phyloP scores from a whole-genome alignment of 192 early-diverging fungal genomes.

The Coemansia sp. region DNA sequence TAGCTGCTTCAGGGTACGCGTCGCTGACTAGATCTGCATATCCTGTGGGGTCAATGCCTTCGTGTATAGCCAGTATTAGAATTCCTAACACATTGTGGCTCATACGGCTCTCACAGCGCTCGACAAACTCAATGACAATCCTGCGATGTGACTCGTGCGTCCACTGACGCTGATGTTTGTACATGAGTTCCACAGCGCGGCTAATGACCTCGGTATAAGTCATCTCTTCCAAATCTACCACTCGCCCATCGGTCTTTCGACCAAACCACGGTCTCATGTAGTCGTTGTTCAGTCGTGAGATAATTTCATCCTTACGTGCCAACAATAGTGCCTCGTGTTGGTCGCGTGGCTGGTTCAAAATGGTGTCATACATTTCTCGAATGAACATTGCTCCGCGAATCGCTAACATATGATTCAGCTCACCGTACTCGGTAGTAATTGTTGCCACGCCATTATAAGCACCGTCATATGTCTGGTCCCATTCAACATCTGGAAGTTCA shows the following conservation, averaged over 20 bases:
- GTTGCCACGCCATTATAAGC: conserved; percentile 81
- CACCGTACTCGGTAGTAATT: conserved; percentile 84
- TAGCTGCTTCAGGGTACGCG: conserved; percentile 16
- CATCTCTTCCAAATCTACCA: conserved; percentile 56
- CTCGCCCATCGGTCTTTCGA: conserved; percentile 69
- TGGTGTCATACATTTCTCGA: conserved; percentile 78
- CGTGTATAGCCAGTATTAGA: too few species aligned
- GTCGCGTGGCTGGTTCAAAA: conserved; percentile 18
- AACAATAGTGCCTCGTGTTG: too few species aligned
- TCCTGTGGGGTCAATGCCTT: too few species aligned
- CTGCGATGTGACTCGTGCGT: conserved; percentile 56
- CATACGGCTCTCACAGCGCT: conserved; percentile 67
- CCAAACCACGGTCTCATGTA: conserved; percentile 91
- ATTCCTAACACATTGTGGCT: not conserved
- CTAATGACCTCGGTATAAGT: too few species aligned
- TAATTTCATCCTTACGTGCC: conserved; percentile 65
- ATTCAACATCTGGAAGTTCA: conserved; percentile 75
- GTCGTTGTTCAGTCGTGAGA: conserved; percentile 70
- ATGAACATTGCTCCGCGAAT: conserved; percentile 69
- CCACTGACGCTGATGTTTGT: too few species aligned
- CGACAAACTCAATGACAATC: conserved; percentile 56
- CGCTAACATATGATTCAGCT: too few species aligned
- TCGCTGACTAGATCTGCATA: too few species aligned
- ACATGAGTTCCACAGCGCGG: too few species aligned
- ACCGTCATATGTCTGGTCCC: conserved; percentile 82